Conservation (phyloP, 2,329 filamentous ascomycete genomes). For the Stenocarpella maydis region DNA sequence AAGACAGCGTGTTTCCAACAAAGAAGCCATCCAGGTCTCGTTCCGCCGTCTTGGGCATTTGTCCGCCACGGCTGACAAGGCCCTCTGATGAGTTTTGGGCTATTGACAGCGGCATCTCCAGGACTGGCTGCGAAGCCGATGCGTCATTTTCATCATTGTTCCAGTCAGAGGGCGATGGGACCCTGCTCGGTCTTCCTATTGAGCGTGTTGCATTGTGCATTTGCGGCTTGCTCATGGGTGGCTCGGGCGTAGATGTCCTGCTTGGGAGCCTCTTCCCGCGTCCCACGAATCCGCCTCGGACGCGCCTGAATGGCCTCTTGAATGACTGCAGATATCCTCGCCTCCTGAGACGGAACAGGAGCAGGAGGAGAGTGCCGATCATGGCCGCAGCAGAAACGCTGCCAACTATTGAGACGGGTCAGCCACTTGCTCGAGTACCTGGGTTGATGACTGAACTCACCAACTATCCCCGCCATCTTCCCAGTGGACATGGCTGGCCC, state of each 20-base stretch:
- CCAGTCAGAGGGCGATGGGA: slow-evolving; percentile 1
- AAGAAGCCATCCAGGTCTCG: not conserved
- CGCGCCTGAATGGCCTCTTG: not conserved
- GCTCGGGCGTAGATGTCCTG: slow-evolving; percentile 11
- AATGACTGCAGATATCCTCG: not conserved
- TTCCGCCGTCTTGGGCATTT: not conserved
- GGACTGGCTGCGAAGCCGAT: not conserved
- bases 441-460: not conserved
- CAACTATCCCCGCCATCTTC: slow-evolving; percentile 23
- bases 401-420: slow-evolving; percentile 6
- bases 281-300: not conserved
- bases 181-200: not conserved
- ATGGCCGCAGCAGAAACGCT: slow-evolving; percentile 18
- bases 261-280: not conserved
- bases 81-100: not conserved
- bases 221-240: not conserved
- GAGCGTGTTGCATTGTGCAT: too few species aligned
- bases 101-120: not conserved
- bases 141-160: not conserved
- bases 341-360: slow-evolving; percentile 19
- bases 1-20: slow-evolving; percentile 11
- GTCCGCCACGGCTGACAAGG: slow-evolving; percentile 2
- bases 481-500: slow-evolving; percentile 17
- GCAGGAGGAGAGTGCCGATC: slow-evolving; percentile 4
- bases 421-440: not conserved